Conservation (phyloP, 2,329 filamentous ascomycete species). For the Hymenoscyphus fructigenus region DNA sequence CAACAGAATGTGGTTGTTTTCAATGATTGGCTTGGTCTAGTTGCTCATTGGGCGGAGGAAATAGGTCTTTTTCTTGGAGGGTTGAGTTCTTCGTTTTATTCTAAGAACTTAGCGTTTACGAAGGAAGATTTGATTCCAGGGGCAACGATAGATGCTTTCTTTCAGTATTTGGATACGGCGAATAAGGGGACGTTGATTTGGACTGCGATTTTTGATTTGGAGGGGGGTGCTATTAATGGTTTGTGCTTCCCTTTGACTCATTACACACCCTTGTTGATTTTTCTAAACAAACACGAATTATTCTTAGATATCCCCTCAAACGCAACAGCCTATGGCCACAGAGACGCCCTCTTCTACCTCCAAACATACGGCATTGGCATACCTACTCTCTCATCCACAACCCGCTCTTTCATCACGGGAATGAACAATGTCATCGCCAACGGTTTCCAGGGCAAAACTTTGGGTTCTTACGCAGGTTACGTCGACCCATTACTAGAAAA, state of each 20-base stretch:
- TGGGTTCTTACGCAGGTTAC: conserved; percentile 62
- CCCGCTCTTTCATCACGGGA: conserved; percentile 50
- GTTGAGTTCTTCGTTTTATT: conserved; percentile 9
- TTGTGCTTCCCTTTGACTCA: no score
- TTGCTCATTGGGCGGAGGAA: conserved; percentile 52
- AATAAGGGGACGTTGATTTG: conserved; percentile 54
- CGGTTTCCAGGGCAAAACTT: conserved; percentile 38
- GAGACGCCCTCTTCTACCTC: conserved; percentile 63
- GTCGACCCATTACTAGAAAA: conserved; percentile 48
- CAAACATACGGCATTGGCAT: conserved; percentile 60
- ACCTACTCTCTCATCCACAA: conserved; percentile 45
- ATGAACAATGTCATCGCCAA: conserved; percentile 47
- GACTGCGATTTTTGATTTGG: conserved; percentile 62
- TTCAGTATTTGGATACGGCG: conserved; percentile 51
- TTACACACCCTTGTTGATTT: no score
- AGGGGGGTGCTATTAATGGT: conserved; percentile 57
- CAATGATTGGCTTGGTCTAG: conserved; percentile 61
- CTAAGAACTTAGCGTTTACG: conserved; percentile 43
- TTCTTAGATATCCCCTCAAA: conserved; percentile 46
- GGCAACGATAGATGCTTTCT: conserved; percentile 47
- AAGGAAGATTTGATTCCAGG: conserved; percentile 48
- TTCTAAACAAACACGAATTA: no score
- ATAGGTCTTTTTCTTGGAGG: conserved; percentile 33
- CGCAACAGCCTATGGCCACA: conserved; percentile 61
- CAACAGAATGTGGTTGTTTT: conserved; percentile 47